These are phyloP conservation scores for Pythium plurisporium DNA, from an alignment of 352 stramenopile genomes.

Conservation along the genomic window DNA sequence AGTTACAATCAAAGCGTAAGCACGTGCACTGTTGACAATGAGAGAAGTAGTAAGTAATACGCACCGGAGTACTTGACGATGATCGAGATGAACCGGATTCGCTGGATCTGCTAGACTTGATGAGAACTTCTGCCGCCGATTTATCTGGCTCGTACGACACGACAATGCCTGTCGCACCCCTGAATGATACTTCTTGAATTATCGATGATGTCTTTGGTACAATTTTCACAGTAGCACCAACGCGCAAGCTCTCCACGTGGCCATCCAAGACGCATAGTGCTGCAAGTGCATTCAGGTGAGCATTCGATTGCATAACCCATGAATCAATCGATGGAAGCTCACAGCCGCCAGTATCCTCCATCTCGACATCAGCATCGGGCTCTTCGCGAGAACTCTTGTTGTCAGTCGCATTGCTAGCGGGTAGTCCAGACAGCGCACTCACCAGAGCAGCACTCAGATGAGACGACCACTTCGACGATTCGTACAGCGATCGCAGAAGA, in stretches of 20 bases:
- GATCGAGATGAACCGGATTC: conserved; percentile 22
- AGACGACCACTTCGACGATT: conserved; percentile 63
- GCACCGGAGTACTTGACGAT: conserved; percentile 29
- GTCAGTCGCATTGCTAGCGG: conserved; percentile 39
- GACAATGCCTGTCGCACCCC: conserved; percentile 66
- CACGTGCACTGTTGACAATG: too few relatives aligned
- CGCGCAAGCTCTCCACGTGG: conserved; percentile 76
- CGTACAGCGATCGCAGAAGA: conserved; percentile 77
- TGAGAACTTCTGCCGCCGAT: conserved; percentile 70
- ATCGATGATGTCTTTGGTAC: conserved; percentile 64
- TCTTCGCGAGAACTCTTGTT: conserved; percentile 9
- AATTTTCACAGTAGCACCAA: conserved; percentile 82
- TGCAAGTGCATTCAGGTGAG: conserved; percentile 64
- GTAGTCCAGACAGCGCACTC: conserved; percentile 45
- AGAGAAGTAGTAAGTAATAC: conserved; percentile 7
- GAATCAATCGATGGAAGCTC: conserved; percentile 47
- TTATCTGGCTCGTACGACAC: conserved; percentile 82
- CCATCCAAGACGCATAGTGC: conserved; percentile 79
- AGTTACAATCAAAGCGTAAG: conserved; percentile 8
- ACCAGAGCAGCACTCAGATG: conserved; percentile 67
- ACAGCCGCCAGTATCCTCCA: conserved; percentile 69
- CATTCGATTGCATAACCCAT: conserved; percentile 47
- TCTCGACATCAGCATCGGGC: conserved; percentile 73
- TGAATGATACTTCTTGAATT: conserved; percentile 71
- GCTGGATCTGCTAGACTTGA: conserved; percentile 35